phyloP scores from a whole-genome alignment of 108 stramenopile species.

The Thalassiosira profunda region DNA sequence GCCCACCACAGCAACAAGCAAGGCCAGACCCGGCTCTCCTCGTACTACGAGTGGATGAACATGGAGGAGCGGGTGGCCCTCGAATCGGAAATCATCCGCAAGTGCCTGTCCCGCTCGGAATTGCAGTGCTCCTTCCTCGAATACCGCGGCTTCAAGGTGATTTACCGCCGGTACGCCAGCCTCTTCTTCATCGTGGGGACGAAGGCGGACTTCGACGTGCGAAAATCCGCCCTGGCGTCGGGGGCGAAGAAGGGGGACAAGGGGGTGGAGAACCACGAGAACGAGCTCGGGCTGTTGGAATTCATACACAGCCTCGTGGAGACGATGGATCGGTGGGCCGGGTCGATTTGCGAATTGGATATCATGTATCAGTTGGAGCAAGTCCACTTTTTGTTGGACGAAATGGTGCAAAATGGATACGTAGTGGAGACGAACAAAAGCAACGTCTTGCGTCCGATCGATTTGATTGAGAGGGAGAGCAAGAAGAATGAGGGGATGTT shows the following conservation, averaged over 20 bases:
- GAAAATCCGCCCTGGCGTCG: slow-evolving; percentile 4
- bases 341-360: slow-evolving; percentile 92
- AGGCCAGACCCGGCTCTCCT: slow-evolving; percentile 95
- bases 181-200: slow-evolving; percentile 97
- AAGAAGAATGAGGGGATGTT: slow-evolving; percentile 92
- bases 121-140: slow-evolving; percentile 96
- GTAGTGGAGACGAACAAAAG: slow-evolving; percentile 94
- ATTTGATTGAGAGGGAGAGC: slow-evolving; percentile 90
- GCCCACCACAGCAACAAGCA: slow-evolving; percentile 80
- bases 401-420: slow-evolving; percentile 97
- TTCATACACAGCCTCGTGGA: slow-evolving; percentile 96
- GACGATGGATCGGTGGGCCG: slow-evolving; percentile 91
- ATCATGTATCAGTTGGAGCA: slow-evolving; percentile 98
- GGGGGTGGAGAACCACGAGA: slow-evolving; percentile 84
- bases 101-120: slow-evolving; percentile 92
- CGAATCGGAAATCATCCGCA: slow-evolving; percentile 96
- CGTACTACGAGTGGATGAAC: slow-evolving; percentile 94
- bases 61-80: slow-evolving; percentile 93
- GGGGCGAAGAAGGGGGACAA: background rate
- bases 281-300: slow-evolving; percentile 96
- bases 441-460: slow-evolving; percentile 89
- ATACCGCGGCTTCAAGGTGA: slow-evolving; percentile 95
- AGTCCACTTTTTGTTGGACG: slow-evolving; percentile 95
- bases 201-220: slow-evolving; percentile 75
- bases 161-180: slow-evolving; percentile 95